These are phyloP conservation scores for Mycena sp. DNA, from an alignment of 1,284 basidiomycete species.

Conservation along the genomic window DNA sequence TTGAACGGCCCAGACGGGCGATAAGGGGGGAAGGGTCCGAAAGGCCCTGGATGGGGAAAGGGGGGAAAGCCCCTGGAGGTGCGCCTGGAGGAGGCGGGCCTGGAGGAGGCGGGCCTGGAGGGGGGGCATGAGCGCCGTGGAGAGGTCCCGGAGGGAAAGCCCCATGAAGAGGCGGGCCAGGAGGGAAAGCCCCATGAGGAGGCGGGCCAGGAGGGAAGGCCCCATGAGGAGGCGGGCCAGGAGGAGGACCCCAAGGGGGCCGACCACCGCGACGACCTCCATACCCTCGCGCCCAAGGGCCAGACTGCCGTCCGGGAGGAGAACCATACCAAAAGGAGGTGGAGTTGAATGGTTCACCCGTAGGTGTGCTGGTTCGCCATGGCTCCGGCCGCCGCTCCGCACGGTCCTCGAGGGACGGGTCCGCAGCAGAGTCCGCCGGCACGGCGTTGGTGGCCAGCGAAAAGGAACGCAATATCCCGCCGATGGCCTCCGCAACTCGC, in stretches of 20 bases:
- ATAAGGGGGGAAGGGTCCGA: slow-evolving; percentile 16
- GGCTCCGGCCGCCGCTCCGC: too few relatives aligned
- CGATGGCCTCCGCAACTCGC: slow-evolving; percentile 71
- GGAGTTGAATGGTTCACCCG: slow-evolving; percentile 20
- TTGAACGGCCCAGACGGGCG: slow-evolving; percentile 9
- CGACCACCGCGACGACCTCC: slow-evolving; percentile 21
- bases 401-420: slow-evolving; percentile 4
- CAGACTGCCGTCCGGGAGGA: slow-evolving; percentile 9
- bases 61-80: slow-evolving; percentile 25
- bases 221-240: slow-evolving; percentile 22
- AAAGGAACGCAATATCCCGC: slow-evolving; percentile 62
- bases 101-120: slow-evolving; percentile 7
- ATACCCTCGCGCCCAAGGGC: slow-evolving; percentile 11
- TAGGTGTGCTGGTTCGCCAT: slow-evolving; percentile 27
- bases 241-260: slow-evolving; percentile 26
- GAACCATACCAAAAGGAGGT: slow-evolving; percentile 29
- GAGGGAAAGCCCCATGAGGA: slow-evolving; percentile 18
- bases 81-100: slow-evolving; percentile 15
- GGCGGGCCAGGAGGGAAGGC: slow-evolving; percentile 10
- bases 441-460: slow-evolving; percentile 34
- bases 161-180: slow-evolving; percentile 33
- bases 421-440: background rate
- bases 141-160: slow-evolving; percentile 24
- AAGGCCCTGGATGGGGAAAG: slow-evolving; percentile 17
- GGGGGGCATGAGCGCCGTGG: slow-evolving; percentile 12